phyloP scores from a whole-genome alignment of 2,329 filamentous ascomycete genomes.

The Herpotrichia juniperi region DNA sequence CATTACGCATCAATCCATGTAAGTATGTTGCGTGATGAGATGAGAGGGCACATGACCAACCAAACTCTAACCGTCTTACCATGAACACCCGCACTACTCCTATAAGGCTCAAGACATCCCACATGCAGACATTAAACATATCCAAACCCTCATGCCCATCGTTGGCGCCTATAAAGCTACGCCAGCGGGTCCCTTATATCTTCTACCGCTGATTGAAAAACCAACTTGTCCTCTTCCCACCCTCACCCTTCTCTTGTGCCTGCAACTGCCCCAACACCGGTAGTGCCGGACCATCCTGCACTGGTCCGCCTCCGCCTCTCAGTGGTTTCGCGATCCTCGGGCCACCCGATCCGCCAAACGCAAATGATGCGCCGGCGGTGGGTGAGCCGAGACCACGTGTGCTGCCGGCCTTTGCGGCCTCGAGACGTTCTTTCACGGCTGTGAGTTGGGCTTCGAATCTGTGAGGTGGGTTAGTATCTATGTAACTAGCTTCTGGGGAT shows the following conservation, averaged over 20 bases:
- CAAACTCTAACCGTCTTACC: too few species aligned
- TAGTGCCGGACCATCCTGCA: constrained; percentile 43
- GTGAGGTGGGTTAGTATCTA: constrained; percentile 15
- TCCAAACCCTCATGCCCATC: too few species aligned
- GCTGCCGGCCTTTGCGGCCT: constrained; percentile 90
- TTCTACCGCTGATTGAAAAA: constrained; percentile 68
- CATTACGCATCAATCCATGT: too few species aligned
- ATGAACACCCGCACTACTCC: too few species aligned
- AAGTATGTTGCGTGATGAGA: too few species aligned
- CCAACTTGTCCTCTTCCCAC: constrained; percentile 73
- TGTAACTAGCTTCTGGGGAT: not conserved
- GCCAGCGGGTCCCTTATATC: not conserved
- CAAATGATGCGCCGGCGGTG: constrained; percentile 64
- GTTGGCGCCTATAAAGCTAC: too few species aligned
- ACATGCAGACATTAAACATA: constrained; percentile 1
- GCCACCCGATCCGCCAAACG: constrained; percentile 64
- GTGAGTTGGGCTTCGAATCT: constrained; percentile 98
- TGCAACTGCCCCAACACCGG: constrained; percentile 53
- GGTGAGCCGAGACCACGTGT: constrained; percentile 79
- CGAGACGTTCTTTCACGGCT: constrained; percentile 95
- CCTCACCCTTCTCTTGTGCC: constrained; percentile 59
- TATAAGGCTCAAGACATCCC: not conserved
- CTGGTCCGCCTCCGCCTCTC: constrained; percentile 57
- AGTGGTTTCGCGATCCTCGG: constrained; percentile 70
- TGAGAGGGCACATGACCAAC: too few species aligned